phyloP scores from a whole-genome alignment of 306 rosid genomes.

The Bauhinia variegata region DNA sequence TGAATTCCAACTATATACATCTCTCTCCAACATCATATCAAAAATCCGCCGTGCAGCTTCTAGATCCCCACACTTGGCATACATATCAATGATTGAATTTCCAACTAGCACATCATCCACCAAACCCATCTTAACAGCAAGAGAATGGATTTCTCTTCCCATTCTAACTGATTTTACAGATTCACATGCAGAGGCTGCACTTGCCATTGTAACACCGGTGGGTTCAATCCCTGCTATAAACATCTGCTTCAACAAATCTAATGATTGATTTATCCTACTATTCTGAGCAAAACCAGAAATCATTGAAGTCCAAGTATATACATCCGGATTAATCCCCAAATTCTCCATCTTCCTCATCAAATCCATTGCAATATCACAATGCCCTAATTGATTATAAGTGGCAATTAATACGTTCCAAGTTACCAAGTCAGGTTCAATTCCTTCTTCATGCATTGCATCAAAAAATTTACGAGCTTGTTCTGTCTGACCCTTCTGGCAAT shows the following conservation, averaged over 20 bases:
- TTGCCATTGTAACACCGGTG: conserved; percentile 67
- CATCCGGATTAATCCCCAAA: conserved; percentile 73
- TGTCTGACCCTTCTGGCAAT: conserved; percentile 62
- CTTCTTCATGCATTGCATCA: conserved; percentile 63
- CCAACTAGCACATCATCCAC: conserved; percentile 53
- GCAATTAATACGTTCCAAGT: conserved; percentile 88
- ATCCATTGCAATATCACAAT: conserved; percentile 65
- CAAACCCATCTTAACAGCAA: conserved; percentile 68
- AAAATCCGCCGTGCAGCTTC: conserved; percentile 76
- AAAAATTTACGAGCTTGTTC: conserved; percentile 63
- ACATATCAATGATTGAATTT: conserved; percentile 84
- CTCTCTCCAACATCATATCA: conserved; percentile 63
- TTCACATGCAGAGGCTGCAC: conserved; percentile 74
- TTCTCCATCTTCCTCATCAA: conserved; percentile 85
- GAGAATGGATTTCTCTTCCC: conserved; percentile 73
- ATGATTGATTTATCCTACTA: conserved; percentile 56
- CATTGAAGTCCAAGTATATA: conserved; percentile 94
- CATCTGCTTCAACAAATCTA: conserved; percentile 74
- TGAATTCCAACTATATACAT: conserved; percentile 89
- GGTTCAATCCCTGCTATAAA: conserved; percentile 63
- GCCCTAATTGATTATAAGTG: conserved; percentile 69
- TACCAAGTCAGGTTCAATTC: conserved; percentile 65
- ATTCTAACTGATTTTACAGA: conserved; percentile 60
- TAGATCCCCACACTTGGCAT: conserved; percentile 77
- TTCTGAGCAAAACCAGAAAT: conserved; percentile 87